A percentile compares a stretch with the other conserved stretches of the same genome.
These are phyloP conservation scores for Neurospora africana DNA, from an alignment of 495 filamentous ascomycete species.

Conservation along the genomic window DNA sequence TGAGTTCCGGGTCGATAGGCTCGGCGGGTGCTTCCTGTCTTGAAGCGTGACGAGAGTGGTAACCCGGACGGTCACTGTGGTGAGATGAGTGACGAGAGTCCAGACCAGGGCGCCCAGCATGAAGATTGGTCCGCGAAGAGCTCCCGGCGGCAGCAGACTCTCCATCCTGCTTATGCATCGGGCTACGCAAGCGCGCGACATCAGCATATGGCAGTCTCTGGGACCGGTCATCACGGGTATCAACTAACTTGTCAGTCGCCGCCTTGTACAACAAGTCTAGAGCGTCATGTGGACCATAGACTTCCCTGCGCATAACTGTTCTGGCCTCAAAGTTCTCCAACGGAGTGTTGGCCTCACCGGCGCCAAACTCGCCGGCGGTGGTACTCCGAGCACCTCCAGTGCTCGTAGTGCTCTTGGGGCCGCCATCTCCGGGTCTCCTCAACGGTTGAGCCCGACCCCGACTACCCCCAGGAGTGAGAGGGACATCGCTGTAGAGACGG, in stretches of 20 bases:
- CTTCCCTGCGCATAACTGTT: constrained; percentile 50
- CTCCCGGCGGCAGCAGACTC: constrained; percentile 4
- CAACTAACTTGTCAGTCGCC: constrained; percentile 46
- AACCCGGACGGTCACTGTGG: constrained; percentile 6
- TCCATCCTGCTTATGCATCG: constrained; percentile 17
- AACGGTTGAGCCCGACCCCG: constrained; percentile 48
- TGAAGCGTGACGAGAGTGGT: constrained; percentile 13
- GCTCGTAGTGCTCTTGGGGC: constrained; percentile 18
- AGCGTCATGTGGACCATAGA: constrained; percentile 61
- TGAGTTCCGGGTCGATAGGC: constrained; percentile 28
- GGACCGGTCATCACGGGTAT: constrained; percentile 6
- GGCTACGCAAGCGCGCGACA: constrained; percentile 5
- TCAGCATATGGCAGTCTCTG: constrained; percentile 9
- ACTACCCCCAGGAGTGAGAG: constrained; percentile 54
- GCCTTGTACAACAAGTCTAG: constrained; percentile 61
- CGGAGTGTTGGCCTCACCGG: constrained; percentile 32
- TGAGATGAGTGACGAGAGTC: constrained; percentile 13
- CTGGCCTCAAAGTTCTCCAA: constrained; percentile 50
- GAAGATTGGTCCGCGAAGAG: constrained; percentile 10
- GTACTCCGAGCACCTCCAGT: constrained; percentile 10
- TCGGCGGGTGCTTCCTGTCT: constrained; percentile 12
- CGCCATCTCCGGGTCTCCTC: constrained; percentile 33
- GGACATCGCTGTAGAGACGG: constrained; percentile 36
- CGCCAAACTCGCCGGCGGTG: constrained; percentile 33
- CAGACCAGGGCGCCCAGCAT: constrained; percentile 8